These are phyloP conservation scores for Trypanosoma avium DNA, from an alignment of 208 protist species.

Conservation along the genomic window DNA sequence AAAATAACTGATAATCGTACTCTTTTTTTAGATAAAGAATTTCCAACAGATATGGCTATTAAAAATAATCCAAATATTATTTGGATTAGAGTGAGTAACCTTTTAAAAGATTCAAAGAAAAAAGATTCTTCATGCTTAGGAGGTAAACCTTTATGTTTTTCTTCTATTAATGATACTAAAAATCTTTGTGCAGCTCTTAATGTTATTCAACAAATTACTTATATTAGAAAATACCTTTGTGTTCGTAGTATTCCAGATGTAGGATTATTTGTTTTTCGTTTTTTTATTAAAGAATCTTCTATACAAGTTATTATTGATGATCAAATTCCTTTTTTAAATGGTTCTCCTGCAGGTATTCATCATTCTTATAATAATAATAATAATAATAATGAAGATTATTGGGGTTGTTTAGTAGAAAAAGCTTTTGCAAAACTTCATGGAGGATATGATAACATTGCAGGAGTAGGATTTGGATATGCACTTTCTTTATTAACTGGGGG, in stretches of 20 bases:
- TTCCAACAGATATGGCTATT: conserved; percentile 25
- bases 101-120: conserved; percentile 12
- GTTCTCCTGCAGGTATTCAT: conserved; percentile 39
- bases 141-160: conserved; percentile 17
- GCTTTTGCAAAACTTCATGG: conserved; percentile 65
- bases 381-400: conserved; percentile 38
- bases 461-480: conserved; percentile 44
- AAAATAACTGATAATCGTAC: conserved; percentile 9
- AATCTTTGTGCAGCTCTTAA: conserved; percentile 56
- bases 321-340: conserved; percentile 37
- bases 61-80: conserved; percentile 24
- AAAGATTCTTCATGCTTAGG: conserved; percentile 28
- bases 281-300: conserved; percentile 30
- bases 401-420: conserved; percentile 67
- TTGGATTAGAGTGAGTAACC: conserved; percentile 25
- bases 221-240: conserved; percentile 33
- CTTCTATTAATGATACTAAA: conserved; percentile 42
- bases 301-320: conserved; percentile 65
- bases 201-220: conserved; percentile 34
- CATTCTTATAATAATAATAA: conserved; percentile 11
- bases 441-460: conserved; percentile 48
- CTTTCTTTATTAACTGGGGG: conserved; percentile 62
- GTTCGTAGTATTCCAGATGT: conserved; percentile 27
- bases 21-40: conserved; percentile 31
- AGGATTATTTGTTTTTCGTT: conserved; percentile 36